Evolutionary conservation across 2,329 filamentous ascomycete genomes (phyloP), one percentile per base, ranked within the genome.

Genomic region (Leptodontidium sp.): DNA sequence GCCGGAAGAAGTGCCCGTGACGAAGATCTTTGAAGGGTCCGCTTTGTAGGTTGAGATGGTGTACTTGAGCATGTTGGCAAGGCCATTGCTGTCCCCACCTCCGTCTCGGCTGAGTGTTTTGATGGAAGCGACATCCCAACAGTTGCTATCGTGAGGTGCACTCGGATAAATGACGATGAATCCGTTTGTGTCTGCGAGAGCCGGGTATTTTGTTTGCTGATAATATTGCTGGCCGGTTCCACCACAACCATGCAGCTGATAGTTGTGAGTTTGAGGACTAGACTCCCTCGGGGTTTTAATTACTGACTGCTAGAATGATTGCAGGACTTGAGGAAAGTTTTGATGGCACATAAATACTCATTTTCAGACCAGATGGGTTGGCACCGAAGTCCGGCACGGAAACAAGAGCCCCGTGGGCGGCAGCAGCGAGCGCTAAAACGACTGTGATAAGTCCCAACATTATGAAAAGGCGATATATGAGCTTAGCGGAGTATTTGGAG

Each of bases 81-180:
- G 86, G 0, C 82, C 81, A 45, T 84, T 83, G 58, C 82, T 85
- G 76, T 89, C 85, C 1, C 86, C 85, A 24, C 87, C 86, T 9
- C 86, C 87, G 66, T 86, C 81, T 71, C 87, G 87, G 3, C 82
- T 85, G 1, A 90, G 81, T 0, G 66, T 61, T 14, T 65, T 79
- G 29, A 78, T 79, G 32, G 83, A 86, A 11, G 84, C 84, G 0
- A 89, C 87, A 70, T 90, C 88, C 86, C 87, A 90, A 79, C 87
- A 90, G 71, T 77, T 79, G 8, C 80, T 86, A n/a, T 77, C 77
- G 72, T 86, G 84, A 0, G 85, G 84, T 1, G 83, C 84, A 71
- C 84, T 81, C 1, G 86, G 86, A 77, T 87, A 90, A 75, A 90
- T 86, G 68, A 86, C 82, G 62, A 91, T 88, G 77, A 86, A 89